A percentile compares a stretch with the other conserved stretches of the same genome.
phyloP scores from a whole-genome alignment of 352 stramenopile genomes.

The Elongisporangium prolatum region DNA sequence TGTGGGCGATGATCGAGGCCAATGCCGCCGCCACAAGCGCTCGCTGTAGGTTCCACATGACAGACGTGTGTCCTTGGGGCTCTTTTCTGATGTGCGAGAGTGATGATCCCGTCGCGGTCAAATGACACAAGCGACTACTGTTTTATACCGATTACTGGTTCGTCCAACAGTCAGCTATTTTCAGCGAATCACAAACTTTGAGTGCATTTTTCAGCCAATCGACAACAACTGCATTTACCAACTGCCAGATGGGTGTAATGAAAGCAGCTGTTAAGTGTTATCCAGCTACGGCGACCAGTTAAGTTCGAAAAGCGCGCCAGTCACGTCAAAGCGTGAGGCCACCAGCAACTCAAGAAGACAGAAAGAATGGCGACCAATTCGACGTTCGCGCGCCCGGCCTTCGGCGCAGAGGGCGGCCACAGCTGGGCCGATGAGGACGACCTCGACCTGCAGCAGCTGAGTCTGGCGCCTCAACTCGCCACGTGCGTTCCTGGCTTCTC shows the following conservation, averaged over 20 bases:
- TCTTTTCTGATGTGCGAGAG: neutral
- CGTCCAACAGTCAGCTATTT: too few relatives aligned
- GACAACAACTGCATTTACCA: too few relatives aligned
- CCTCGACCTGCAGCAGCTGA: conserved; percentile 43
- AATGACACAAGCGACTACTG: neutral
- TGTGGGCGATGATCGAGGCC: conserved; percentile 26
- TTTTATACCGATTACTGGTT: neutral
- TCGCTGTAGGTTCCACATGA: conserved; percentile 10
- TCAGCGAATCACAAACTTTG: neutral
- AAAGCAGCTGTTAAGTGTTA: conserved; percentile 10
- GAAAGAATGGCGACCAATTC: conserved; percentile 54
- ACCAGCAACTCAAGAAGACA: conserved; percentile 4
- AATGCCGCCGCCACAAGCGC: conserved; percentile 37
- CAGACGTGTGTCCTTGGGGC: neutral
- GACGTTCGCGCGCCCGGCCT: conserved; percentile 26
- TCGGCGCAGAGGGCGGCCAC: conserved; percentile 20
- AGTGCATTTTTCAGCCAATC: neutral
- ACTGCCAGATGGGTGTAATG: too few relatives aligned
- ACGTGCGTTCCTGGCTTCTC: conserved; percentile 24
- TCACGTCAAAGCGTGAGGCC: conserved; percentile 1
- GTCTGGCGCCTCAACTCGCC: conserved; percentile 30
- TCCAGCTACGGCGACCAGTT: neutral
- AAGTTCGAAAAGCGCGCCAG: neutral
- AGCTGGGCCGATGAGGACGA: conserved; percentile 84
- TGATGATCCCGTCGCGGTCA: neutral